A percentile compares a stretch with the other conserved stretches of the same genome.
Conservation (phyloP, 306 rosid genomes). For the Vigna reflexopilosa region DNA sequence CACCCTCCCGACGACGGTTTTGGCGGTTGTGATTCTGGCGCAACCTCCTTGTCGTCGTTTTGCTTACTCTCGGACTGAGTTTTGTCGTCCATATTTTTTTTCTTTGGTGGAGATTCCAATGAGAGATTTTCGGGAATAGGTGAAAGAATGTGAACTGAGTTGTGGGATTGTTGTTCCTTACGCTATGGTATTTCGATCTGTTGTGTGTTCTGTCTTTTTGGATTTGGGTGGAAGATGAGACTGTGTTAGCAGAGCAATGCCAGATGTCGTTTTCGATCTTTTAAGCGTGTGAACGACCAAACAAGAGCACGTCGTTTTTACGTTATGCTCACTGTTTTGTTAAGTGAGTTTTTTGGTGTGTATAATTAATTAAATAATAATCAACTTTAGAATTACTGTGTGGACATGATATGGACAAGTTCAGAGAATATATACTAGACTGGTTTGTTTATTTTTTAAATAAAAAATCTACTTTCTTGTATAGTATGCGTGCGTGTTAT, state of each 20-base stretch:
- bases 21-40: slow-evolving; percentile 36
- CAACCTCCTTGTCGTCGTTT: slow-evolving; percentile 42
- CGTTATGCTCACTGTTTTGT: neutral
- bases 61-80: slow-evolving; percentile 60
- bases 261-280: slow-evolving; percentile 1
- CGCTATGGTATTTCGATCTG: slow-evolving; percentile 25
- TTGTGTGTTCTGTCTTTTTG: neutral
- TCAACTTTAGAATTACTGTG: too few relatives aligned
- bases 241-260: slow-evolving; percentile 9
- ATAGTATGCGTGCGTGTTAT: too few relatives aligned
- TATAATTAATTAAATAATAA: too few relatives aligned
- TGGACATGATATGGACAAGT: too few relatives aligned
- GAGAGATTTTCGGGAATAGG: neutral
- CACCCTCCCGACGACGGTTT: slow-evolving; percentile 70
- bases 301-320: slow-evolving; percentile 40
- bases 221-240: neutral
- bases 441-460: too few relatives aligned
- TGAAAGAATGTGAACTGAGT: neutral
- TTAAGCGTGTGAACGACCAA: neutral
- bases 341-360: neutral
- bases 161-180: slow-evolving; percentile 4
- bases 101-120: neutral
- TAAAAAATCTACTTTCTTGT: too few relatives aligned
- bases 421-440: too few relatives aligned
- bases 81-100: slow-evolving; percentile 61